Conservation (phyloP, 2,329 filamentous ascomycete genomes). For the Beauveria scarabaeidicola region DNA sequence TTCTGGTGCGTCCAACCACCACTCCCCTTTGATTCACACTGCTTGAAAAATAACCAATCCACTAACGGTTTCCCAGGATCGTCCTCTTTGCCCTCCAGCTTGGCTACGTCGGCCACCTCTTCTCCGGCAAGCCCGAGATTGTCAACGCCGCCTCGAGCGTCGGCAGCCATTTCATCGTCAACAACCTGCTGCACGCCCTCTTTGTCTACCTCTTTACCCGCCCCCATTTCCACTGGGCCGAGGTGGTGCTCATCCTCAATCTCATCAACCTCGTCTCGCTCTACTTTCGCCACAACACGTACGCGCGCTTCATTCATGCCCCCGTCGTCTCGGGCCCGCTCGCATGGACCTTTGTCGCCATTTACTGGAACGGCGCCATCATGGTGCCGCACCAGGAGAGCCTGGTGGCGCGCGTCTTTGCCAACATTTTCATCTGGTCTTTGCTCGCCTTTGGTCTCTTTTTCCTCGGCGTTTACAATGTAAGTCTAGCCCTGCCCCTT, state of each 20-base stretch:
- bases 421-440: slow-evolving; percentile 83
- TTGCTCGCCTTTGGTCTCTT: slow-evolving; percentile 68
- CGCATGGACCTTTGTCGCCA: slow-evolving; percentile 73
- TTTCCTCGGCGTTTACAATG: slow-evolving; percentile 67
- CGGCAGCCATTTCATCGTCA: slow-evolving; percentile 74
- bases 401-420: slow-evolving; percentile 66
- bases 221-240: slow-evolving; percentile 64
- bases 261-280: slow-evolving; percentile 70
- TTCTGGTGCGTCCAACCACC: slow-evolving; percentile 55
- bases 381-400: slow-evolving; percentile 61
- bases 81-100: slow-evolving; percentile 67
- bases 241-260: slow-evolving; percentile 70
- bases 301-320: slow-evolving; percentile 66
- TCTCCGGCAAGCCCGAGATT: slow-evolving; percentile 53
- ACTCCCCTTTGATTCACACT: no score
- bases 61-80: slow-evolving; percentile 40
- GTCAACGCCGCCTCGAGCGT: slow-evolving; percentile 67
- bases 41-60: no score
- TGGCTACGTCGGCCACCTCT: slow-evolving; percentile 69
- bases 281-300: slow-evolving; percentile 71
- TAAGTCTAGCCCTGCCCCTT: slow-evolving; percentile 20
- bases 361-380: slow-evolving; percentile 85
- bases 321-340: slow-evolving; percentile 69
- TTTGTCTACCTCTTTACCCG: slow-evolving; percentile 80
- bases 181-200: slow-evolving; percentile 74